Conservation (phyloP, 2,329 filamentous ascomycete species). For the Paecilomyces niveus region DNA sequence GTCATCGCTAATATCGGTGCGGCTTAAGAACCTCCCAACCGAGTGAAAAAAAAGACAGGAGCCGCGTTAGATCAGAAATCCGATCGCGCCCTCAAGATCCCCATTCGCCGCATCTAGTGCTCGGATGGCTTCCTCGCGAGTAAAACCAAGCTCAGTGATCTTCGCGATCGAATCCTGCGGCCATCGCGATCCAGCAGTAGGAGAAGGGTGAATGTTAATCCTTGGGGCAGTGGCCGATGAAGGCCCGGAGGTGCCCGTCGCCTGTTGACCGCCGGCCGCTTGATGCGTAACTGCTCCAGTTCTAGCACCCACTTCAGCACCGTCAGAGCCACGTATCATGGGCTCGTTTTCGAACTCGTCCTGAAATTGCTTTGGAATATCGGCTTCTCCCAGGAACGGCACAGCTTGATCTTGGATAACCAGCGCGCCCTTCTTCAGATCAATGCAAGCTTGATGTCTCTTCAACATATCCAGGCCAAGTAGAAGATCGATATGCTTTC, state of each 20-base stretch:
- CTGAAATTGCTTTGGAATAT: constrained; percentile 75
- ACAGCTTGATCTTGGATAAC: constrained; percentile 85
- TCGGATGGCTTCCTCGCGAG: constrained; percentile 66
- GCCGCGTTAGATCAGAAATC: constrained; percentile 55
- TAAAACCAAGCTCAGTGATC: constrained; percentile 70
- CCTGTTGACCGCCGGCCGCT: constrained; percentile 16
- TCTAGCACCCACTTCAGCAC: constrained; percentile 78
- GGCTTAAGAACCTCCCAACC: background rate
- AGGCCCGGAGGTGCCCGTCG: constrained; percentile 7
- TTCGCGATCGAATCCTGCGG: constrained; percentile 63
- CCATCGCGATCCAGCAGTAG: constrained; percentile 30
- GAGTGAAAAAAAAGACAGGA: background rate
- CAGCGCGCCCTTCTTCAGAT: constrained; percentile 75
- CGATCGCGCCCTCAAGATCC: constrained; percentile 82
- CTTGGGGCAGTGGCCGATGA: constrained; percentile 13
- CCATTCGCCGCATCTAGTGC: constrained; percentile 77
- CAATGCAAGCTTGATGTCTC: constrained; percentile 87
- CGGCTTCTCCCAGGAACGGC: constrained; percentile 81
- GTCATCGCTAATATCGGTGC: background rate
- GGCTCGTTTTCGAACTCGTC: constrained; percentile 74
- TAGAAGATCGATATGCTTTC: constrained; percentile 88
- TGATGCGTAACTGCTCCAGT: constrained; percentile 58
- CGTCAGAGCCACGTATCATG: constrained; percentile 74
- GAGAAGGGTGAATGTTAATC: constrained; percentile 21
- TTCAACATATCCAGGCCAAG: constrained; percentile 96